These are phyloP conservation scores for Fusarium circinatum DNA, from an alignment of 2,329 filamentous ascomycete genomes.

Conservation along the genomic window DNA sequence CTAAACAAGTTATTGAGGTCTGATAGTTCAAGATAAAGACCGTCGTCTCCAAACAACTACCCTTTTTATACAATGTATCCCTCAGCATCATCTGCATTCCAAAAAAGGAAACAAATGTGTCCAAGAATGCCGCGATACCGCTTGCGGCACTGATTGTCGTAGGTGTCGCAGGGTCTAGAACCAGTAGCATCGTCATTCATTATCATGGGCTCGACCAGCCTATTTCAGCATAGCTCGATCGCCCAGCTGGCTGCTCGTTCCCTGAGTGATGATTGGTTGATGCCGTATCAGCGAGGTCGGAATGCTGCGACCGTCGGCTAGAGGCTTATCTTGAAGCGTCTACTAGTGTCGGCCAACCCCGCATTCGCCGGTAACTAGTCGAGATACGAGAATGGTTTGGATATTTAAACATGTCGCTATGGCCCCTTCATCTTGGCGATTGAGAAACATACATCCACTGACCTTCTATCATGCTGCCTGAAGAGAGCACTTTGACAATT, in stretches of 20 bases:
- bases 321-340: background rate
- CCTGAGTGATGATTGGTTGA: background rate
- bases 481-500: background rate
- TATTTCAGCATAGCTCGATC: background rate
- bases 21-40: background rate
- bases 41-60: background rate
- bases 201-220: background rate
- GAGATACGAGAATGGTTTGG: background rate
- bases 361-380: background rate
- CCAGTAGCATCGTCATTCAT: background rate
- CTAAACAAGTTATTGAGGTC: background rate
- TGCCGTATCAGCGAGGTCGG: background rate
- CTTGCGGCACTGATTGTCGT: background rate
- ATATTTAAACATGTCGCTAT: background rate
- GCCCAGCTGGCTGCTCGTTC: background rate
- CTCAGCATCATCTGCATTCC: background rate
- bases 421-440: background rate
- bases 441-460: too few species aligned
- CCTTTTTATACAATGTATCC: background rate
- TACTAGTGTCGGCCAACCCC: background rate
- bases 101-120: background rate
- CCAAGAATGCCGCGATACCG: background rate
- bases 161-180: background rate
- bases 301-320: background rate
- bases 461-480: background rate